These are phyloP conservation scores for Rhodotorula graminis DNA, from an alignment of 768 basidiomycete species.

Conservation along the genomic window DNA sequence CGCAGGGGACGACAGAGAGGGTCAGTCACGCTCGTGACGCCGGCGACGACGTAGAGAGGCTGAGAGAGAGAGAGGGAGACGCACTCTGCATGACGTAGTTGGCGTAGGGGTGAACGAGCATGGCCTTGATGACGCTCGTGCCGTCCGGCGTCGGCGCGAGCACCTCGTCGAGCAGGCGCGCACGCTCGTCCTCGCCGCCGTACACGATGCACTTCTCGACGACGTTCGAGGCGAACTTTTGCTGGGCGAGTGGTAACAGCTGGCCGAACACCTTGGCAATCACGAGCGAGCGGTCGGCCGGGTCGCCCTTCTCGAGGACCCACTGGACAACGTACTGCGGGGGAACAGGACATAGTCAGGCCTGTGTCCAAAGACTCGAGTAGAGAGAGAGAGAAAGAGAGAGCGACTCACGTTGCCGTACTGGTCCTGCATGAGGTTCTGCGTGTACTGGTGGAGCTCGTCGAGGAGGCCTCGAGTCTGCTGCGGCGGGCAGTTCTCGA, in stretches of 20 bases:
- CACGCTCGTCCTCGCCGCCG: conserved; percentile 56
- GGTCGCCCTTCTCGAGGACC: conserved; percentile 72
- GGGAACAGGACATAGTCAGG: not conserved
- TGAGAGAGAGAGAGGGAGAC: not conserved
- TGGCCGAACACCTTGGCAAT: conserved; percentile 68
- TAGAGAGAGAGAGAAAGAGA: not conserved
- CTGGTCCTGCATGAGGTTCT: conserved; percentile 77
- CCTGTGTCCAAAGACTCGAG: not conserved
- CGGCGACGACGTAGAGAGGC: too few species aligned
- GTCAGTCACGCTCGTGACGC: not conserved
- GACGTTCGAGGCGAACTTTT: conserved; percentile 66
- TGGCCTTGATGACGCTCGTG: conserved; percentile 56
- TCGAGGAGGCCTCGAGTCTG: conserved; percentile 69
- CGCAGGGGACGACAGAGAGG: too few species aligned
- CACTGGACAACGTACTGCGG: conserved; percentile 80
- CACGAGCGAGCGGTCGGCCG: conserved; percentile 63
- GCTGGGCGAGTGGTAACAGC: conserved; percentile 67
- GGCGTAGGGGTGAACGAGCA: conserved; percentile 83
- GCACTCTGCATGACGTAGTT: conserved; percentile 39
- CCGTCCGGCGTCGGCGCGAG: conserved; percentile 63
- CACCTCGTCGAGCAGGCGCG: conserved; percentile 72
- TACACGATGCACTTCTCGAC: conserved; percentile 43
- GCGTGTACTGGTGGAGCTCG: conserved; percentile 68
- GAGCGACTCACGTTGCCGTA: conserved; percentile 61
- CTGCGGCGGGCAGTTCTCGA: conserved; percentile 71